phyloP scores from a whole-genome alignment of 495 filamentous ascomycete genomes.

The Aspergillus diversus region DNA sequence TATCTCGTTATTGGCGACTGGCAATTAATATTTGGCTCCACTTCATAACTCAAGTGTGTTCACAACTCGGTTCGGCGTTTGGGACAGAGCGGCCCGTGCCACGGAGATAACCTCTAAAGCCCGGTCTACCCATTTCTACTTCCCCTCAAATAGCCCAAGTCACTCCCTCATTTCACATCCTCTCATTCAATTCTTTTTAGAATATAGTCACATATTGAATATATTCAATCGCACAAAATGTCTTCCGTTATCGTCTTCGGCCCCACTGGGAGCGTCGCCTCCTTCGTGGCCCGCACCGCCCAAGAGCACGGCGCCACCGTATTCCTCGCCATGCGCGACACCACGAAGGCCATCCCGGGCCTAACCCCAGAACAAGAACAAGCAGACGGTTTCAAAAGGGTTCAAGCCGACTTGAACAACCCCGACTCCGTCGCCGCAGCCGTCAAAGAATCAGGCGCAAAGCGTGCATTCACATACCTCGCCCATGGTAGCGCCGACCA shows the following conservation, averaged over 20 bases:
- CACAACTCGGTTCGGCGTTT: not conserved
- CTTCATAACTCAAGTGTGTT: not conserved
- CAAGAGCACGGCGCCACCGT: not conserved
- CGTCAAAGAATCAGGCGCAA: not conserved
- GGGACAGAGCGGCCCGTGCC: not conserved
- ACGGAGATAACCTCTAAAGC: not conserved
- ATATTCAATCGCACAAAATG: too few relatives aligned
- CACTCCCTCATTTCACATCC: too few relatives aligned
- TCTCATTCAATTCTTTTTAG: too few relatives aligned
- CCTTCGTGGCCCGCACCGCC: not conserved
- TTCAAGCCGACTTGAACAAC: slow-evolving; percentile 3
- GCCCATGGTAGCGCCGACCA: not conserved
- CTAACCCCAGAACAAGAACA: not conserved
- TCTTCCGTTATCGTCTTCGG: not conserved
- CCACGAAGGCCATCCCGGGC: not conserved
- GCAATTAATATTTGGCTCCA: not conserved
- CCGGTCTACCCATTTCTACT: not conserved
- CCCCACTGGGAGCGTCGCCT: not conserved
- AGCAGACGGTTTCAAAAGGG: not conserved
- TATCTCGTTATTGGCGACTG: not conserved
- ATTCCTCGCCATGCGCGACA: not conserved
- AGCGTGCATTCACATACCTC: not conserved
- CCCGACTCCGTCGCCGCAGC: slow-evolving; percentile 1
- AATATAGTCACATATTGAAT: too few relatives aligned
- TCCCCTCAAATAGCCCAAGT: too few relatives aligned